Percentiles rank a stretch among this genome's conserved stretches.
These are phyloP conservation scores for Kwoniella shandongensis DNA, from an alignment of 768 basidiomycete species.

Conservation along the genomic window DNA sequence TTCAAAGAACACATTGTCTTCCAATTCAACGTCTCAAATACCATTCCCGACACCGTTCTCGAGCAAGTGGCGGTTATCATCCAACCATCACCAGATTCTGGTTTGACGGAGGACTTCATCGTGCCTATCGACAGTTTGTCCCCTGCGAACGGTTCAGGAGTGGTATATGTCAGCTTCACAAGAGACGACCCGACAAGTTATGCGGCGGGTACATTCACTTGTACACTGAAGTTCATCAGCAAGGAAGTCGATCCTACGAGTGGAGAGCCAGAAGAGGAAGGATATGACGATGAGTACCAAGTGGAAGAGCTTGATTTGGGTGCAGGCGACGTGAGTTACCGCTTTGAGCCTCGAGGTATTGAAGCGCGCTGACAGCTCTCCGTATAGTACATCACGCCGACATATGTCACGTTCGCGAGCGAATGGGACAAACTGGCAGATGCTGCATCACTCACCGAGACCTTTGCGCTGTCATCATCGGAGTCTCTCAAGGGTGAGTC, in stretches of 20 bases:
- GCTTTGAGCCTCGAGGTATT: not conserved
- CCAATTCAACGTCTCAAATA: slow-evolving; percentile 99
- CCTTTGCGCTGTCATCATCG: slow-evolving; percentile 86
- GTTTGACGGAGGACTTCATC: slow-evolving; percentile 89
- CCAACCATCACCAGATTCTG: slow-evolving; percentile 72
- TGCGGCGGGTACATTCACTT: slow-evolving; percentile 78
- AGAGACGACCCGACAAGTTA: slow-evolving; percentile 75
- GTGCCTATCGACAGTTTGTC: slow-evolving; percentile 75
- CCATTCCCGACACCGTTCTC: slow-evolving; percentile 88
- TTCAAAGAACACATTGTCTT: slow-evolving; percentile 95
- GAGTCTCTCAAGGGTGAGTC: slow-evolving; percentile 86
- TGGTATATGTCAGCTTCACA: slow-evolving; percentile 91
- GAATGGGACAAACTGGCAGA: slow-evolving; percentile 92
- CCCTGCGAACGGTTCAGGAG: slow-evolving; percentile 70
- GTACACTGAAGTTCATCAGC: slow-evolving; percentile 88
- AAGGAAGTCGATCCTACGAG: slow-evolving; percentile 96
- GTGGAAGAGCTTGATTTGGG: slow-evolving; percentile 92
- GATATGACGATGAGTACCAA: slow-evolving; percentile 99
- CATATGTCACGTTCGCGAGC: slow-evolving; percentile 81
- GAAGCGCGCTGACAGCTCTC: slow-evolving; percentile 3
- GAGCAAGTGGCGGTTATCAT: slow-evolving; percentile 93
- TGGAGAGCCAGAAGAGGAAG: slow-evolving; percentile 93
- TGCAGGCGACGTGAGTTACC: slow-evolving; percentile 65
- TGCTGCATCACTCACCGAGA: slow-evolving; percentile 80
- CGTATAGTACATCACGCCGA: slow-evolving; percentile 79